Base-by-base conservation (phyloP, 2,329 filamentous ascomycete species). In the Penicillium concentricum region DNA sequence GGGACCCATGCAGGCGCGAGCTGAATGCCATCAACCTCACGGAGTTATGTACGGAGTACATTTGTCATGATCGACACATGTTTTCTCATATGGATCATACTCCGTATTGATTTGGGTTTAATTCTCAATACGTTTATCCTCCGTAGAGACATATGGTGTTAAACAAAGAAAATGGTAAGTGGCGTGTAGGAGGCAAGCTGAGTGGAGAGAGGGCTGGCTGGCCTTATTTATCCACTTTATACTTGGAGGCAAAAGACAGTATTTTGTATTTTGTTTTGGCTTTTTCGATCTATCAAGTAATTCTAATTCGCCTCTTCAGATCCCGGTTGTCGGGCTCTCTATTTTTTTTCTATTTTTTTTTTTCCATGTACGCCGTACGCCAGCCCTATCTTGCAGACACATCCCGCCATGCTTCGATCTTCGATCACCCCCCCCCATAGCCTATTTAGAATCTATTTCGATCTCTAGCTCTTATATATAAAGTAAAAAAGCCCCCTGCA, bases 201-300 rank as follows among this genome's bases (percentile, higher is more conserved):
- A 42, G 10, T 22, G n/a, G 4, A 24, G 39, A 22, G 12, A 9
- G 10, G 46, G 46, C 46, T 49, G 46, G 47, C 47, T 50, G 47
- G 47, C 47, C 41, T 22, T 49, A 20, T 39, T 18, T 41, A 9
- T 7, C 24, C 20, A 32, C 30, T 32, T 32, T 32, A 32, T 32
- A 32, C 30, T 13, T 32, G 12, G 30, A 32, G 30, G 12, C 30
- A 15, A 32, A 13, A 32, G 28, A 15, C 30, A 12, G 2, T 13
- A 32, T 32, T 32, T 32, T 32, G 5, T 16, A 34, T 55, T 48
- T 50, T 43, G 16, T 49, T 46, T 58, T 57, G 41, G 52, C 46
- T 59, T 58, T 58, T 62, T 16, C 54, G 61, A 64, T 55, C 22
- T 45, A 42, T 64, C 61, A 49, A n/a, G 4, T 16, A 18, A 41